Conservation (phyloP, 106 monocot genomes). For the Gastrodia elata region DNA sequence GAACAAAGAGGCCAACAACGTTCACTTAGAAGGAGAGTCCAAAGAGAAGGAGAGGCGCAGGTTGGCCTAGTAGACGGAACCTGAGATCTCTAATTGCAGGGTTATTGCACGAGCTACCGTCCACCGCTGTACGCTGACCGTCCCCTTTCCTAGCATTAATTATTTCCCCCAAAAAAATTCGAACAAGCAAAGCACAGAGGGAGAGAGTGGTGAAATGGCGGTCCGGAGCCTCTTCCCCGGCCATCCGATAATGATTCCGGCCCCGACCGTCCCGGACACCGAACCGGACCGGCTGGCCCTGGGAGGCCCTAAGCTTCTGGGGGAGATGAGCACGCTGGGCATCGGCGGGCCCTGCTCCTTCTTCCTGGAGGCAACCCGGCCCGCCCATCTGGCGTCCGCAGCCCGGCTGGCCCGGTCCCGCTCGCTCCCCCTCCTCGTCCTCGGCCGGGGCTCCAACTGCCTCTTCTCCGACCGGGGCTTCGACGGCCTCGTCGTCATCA, state of each 20-base stretch:
- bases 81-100: neutral
- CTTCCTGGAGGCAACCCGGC: neutral
- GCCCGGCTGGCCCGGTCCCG: neutral
- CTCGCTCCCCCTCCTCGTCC: neutral
- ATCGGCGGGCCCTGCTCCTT: slow-evolving; percentile 7
- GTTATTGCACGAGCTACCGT: slow-evolving; percentile 1
- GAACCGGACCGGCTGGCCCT: neutral
- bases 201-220: neutral
- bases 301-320: neutral
- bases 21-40: too few species aligned
- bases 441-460: slow-evolving; percentile 6
- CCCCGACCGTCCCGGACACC: neutral
- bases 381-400: neutral
- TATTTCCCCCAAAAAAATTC: neutral
- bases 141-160: neutral
- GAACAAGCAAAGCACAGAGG: neutral
- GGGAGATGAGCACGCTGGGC: neutral
- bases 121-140: neutral
- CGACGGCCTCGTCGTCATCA: slow-evolving; percentile 15
- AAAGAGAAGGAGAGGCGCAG: too few species aligned
- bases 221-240: neutral
- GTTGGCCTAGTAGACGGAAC: neutral
- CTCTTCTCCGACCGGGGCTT: slow-evolving; percentile 9
- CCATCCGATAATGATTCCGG: neutral
- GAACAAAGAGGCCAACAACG: too few species aligned